Evolutionary conservation across 2,329 filamentous ascomycete genomes (phyloP), one percentile per base, ranked within the genome.

Genomic region (Paracorniculantispora psalliotae): DNA sequence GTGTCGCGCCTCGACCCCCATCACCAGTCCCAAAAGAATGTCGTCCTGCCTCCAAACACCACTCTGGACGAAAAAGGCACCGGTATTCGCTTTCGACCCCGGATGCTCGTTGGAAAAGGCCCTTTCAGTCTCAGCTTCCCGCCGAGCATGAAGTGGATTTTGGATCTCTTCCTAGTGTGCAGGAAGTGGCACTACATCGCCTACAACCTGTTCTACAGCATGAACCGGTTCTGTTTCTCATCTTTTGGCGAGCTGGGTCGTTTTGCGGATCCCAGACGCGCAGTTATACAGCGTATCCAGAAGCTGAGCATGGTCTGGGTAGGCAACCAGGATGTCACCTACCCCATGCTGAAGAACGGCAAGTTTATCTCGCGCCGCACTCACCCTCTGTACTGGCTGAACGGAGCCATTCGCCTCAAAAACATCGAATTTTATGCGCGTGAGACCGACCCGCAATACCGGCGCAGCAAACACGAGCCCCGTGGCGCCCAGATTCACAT

Each of bases 151-250:
- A 68, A 73, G 3, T 61, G 66, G 0, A 61, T 77, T 0, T 70
- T 82, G 0, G 66, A 65, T 0, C 66, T 72, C 0, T 68, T 82
- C 0, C 35, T 71, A 0, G 78, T 80, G 0, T 75, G 67, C 54
- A 76, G 69, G 57, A 63, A 67, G 1, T 79, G 76, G 72, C 65
- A 71, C 51, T 76, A 72, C 28, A 63, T 78, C 1, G 77, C 74
- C 0, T 63, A 68, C 2, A 74, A 77, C 59, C 61, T 75, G 2
- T 82, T 82, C 61, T 81, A 81, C 57, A 77, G 78, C 8, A 61
- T 68, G 1, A 82, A 82, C 62, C 77, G 68, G 0, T 81, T 82
- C 61, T 75, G 74, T 0, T 82, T 82, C 63, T 80, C 77, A n/a
- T 79, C 76, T n/a, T 66, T 82, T 0, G 79, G 80, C 48, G 79